phyloP scores from a whole-genome alignment of 202 grass and related monocot species.

The Miscanthus sacchariflorus region DNA sequence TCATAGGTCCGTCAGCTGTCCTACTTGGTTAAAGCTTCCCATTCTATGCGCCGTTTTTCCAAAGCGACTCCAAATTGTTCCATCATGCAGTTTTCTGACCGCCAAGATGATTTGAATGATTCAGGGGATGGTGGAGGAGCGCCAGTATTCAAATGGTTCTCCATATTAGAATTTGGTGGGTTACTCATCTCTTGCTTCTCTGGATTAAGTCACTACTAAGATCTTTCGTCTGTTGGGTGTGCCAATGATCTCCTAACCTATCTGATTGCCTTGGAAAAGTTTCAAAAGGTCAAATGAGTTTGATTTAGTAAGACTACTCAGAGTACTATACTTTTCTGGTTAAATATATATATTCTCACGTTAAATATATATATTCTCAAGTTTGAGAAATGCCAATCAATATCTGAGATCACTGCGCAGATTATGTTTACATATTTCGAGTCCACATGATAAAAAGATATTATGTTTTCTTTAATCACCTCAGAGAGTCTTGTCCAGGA shows the following conservation, averaged over 20 bases:
- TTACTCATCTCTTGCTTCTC: conserved; percentile 10
- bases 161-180: conserved; percentile 76
- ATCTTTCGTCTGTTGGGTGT: conserved; percentile 34
- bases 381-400: background rate
- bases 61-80: conserved; percentile 55
- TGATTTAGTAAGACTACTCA: conserved; percentile 7
- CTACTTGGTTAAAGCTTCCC: conserved; percentile 75
- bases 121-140: conserved; percentile 81
- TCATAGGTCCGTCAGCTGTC: conserved; percentile 61
- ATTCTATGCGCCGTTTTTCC: conserved; percentile 70
- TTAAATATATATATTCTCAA: conserved; percentile 32
- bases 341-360: conserved; percentile 29
- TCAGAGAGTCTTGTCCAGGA: conserved; percentile 79
- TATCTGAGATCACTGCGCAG: background rate
- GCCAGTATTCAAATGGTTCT: conserved; percentile 71
- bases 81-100: conserved; percentile 60
- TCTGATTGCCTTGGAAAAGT: conserved; percentile 4
- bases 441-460: conserved; percentile 22
- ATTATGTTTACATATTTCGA: conserved; percentile 5
- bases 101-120: conserved; percentile 70
- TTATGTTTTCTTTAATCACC: conserved; percentile 38
- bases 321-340: background rate
- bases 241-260: conserved; percentile 2
- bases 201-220: conserved; percentile 9
- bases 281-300: conserved; percentile 17